These are phyloP conservation scores for Micractinium conductrix DNA, from an alignment of 139 green algal species.

Conservation along the genomic window DNA sequence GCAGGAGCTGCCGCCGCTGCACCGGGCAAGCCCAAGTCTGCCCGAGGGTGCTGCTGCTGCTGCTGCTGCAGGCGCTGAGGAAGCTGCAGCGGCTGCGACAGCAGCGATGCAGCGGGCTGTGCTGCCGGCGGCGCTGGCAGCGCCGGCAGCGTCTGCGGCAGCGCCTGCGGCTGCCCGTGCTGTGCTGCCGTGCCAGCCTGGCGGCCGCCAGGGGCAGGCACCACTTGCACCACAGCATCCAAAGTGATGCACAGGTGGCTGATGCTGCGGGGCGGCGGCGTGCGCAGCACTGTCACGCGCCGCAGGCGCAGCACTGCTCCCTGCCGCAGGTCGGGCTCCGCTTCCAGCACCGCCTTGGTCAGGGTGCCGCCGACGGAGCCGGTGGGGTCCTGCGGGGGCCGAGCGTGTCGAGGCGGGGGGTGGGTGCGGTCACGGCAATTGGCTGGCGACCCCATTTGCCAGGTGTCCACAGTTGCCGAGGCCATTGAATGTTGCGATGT, in stretches of 20 bases:
- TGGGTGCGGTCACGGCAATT: too few relatives aligned
- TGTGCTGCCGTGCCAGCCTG: background rate
- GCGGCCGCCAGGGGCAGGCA: background rate
- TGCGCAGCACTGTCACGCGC: constrained; percentile 35
- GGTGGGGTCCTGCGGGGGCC: constrained; percentile 21
- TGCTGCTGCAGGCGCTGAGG: background rate
- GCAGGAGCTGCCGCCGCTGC: background rate
- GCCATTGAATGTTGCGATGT: too few relatives aligned
- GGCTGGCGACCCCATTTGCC: too few relatives aligned
- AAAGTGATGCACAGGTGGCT: constrained; percentile 42
- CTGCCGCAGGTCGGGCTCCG: constrained; percentile 9
- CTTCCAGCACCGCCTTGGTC: constrained; percentile 7
- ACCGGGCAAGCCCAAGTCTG: background rate
- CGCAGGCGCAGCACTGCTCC: constrained; percentile 25
- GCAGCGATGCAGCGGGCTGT: background rate
- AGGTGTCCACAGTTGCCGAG: too few relatives aligned
- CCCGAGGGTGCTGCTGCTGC: background rate
- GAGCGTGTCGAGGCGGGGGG: too few relatives aligned
- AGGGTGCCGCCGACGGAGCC: constrained; percentile 34
- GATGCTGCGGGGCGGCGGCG: constrained; percentile 7
- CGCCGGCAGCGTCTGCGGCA: background rate
- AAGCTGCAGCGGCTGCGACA: background rate
- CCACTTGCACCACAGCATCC: constrained; percentile 6
- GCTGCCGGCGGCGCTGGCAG: constrained; percentile 10
- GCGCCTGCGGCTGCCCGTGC: background rate